Evolutionary conservation across 805 yeast species (phyloP).

Genomic region (Teunomyces lycoperdinae): DNA sequence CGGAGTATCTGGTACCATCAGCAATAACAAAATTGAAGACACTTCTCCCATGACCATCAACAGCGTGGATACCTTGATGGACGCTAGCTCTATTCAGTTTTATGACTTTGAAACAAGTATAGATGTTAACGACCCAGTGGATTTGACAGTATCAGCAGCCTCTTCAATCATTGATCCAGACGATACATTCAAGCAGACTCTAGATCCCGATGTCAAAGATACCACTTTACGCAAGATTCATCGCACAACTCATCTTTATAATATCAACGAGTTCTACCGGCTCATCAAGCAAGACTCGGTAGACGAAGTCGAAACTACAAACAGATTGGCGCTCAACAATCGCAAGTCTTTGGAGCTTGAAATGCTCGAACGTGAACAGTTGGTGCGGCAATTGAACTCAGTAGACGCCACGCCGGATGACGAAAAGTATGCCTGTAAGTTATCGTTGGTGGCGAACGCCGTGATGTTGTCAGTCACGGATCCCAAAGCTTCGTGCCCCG

Average conservation of each 20-base stretch:
- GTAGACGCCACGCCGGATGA: neutral
- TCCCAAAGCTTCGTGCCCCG: neutral
- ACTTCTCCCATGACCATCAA: slow-evolving; percentile 8
- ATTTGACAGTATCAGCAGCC: neutral
- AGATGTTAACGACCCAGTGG: slow-evolving; percentile 3
- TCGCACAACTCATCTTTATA: slow-evolving; percentile 15
- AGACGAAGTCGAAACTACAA: slow-evolving; percentile 4
- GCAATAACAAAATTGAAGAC: slow-evolving; percentile 9
- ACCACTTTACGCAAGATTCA: slow-evolving; percentile 5
- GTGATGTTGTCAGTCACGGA: slow-evolving; percentile 13
- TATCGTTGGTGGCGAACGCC: slow-evolving; percentile 20
- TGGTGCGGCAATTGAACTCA: slow-evolving; percentile 10
- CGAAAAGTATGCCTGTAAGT: slow-evolving; percentile 6
- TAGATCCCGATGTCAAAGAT: slow-evolving; percentile 2
- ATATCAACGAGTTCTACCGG: slow-evolving; percentile 15
- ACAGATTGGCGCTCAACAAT: slow-evolving; percentile 15
- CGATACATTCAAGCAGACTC: slow-evolving; percentile 2
- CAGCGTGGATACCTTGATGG: slow-evolving; percentile 17
- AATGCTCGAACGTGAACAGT: slow-evolving; percentile 12
- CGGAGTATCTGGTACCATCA: slow-evolving; percentile 4
- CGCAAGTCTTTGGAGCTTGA: slow-evolving; percentile 22
- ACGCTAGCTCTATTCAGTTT: slow-evolving; percentile 16
- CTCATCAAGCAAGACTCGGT: neutral
- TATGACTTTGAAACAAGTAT: slow-evolving; percentile 14
- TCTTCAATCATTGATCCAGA: neutral